phyloP scores from a whole-genome alignment of 768 basidiomycete species.

The Tephrocybe sp. region DNA sequence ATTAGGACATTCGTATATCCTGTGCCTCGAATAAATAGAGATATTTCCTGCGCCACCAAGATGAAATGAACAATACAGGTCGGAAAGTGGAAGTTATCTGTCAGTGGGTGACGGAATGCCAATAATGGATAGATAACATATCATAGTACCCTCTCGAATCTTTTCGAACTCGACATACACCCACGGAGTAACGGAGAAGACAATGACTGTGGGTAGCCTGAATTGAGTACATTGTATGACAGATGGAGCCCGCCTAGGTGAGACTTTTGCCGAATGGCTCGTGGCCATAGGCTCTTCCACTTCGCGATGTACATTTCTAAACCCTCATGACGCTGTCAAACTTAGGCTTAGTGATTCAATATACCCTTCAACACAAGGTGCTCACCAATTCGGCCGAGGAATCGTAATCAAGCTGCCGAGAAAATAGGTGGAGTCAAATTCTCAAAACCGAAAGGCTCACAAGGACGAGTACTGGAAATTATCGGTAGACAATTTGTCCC shows the following conservation, averaged over 20 bases:
- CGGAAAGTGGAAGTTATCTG: neutral
- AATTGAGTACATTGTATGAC: neutral
- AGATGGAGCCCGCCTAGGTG: neutral
- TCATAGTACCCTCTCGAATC: neutral
- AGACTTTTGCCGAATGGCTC: too few species aligned
- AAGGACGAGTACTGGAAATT: neutral
- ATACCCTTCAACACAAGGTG: too few species aligned
- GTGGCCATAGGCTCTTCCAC: too few species aligned
- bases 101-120: neutral
- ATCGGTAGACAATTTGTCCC: conserved; percentile 7
- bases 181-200: too few species aligned
- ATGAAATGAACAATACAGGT: neutral
- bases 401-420: neutral
- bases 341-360: too few species aligned
- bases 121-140: neutral
- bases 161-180: neutral
- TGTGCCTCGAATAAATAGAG: neutral
- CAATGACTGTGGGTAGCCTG: neutral
- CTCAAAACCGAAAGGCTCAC: neutral
- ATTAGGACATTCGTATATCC: neutral
- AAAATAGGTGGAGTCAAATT: neutral
- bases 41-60: conserved; percentile 12
- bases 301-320: too few species aligned
- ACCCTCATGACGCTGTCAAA: too few species aligned
- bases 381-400: too few species aligned